Evolutionary conservation across 2,329 filamentous ascomycete genomes (phyloP), one percentile per base, ranked within the genome.

Genomic region (Aspergillus fumigatiaffinis): DNA sequence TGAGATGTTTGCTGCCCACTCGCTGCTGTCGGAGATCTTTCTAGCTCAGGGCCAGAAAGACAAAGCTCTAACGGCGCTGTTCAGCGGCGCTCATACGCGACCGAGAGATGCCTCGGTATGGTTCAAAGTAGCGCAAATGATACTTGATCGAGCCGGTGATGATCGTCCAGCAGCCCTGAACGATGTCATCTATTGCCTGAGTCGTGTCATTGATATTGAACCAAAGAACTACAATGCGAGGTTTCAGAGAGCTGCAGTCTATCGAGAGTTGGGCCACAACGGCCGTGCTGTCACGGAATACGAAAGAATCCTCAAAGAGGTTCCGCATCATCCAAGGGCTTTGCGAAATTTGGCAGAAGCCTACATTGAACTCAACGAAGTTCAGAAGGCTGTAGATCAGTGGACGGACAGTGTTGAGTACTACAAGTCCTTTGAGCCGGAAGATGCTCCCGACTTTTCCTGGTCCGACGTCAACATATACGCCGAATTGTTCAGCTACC

Each of bases 381-480:
- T 82, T 17, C 66, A 73, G 17, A 79, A 74, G 57, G 81, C 83
- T 12, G 73, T 80, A 20, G 65, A 76, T 7, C 72, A 76, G 54
- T 87, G 85, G 66, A 77, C 84, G 20, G 71, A 75, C 21, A 80
- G 81, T 21, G 79, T 87, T 47, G 68, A 75, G 3, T 75, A 82
- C 61, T 82, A 80, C 59, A 68, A 75, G 52, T 72, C 71, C 9
- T 68, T 76, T n/a, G 70, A 76, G 20, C 71, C 78, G 2, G 73
- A 77, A 35, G 74, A 79, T 20, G 74, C 73, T 10, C 73, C 71
- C 3, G 75, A 79, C 28, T 79, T 84, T 50, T 77, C 81, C 51
- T 99, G 93, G 93, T 87, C 88, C 53, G 89, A 97, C 71, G 79
- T 95, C 46, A 89, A 91, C 59, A 88, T 92, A 54, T 96, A 94